Base-by-base conservation (phyloP, 2,329 filamentous ascomycete genomes). In the Penicillium sp. region DNA sequence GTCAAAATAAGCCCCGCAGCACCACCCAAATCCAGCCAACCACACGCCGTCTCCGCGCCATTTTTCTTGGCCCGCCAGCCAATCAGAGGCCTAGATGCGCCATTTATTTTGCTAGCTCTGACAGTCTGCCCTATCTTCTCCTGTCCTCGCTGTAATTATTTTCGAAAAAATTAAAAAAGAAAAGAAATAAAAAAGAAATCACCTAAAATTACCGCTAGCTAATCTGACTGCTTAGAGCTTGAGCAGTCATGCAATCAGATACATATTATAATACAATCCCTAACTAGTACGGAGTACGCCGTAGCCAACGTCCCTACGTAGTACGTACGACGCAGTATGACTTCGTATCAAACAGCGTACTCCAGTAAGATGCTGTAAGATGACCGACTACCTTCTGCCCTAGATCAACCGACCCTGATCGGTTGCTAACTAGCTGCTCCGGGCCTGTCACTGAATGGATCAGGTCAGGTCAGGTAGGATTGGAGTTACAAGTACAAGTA, bases 391-490 rank as follows among this genome's bases (percentile, higher is more conserved):
- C n/a, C n/a, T 47, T 47, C 35, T 52, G 26, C 50, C 50, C 40
- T 52, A 46, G 40, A 52, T 33, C 28, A 33, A 47, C 46, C 24
- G 23, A 38, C 42, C 51, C 35, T 20, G 20, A 43, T 43, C 40
- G 18, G 18, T 43, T 43, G 42, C 42, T 46, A 47, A 28, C 42
- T 53, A 38, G 51, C 51, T 53, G 42, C 38, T 53, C 21, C 20
- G 26, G 30, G 33, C 21, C 51, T 53, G 51, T 53, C 28, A 47
- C 12, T 47, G 51, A 53, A 53, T 47, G 51, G 51, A 47, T 53
- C 35, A 53, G 51, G 28, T 53, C 38, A 42, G 51, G 38, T 53
- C 35, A 53, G 51, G 28, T 53, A 53, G 51, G 51, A 53, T 53
- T 46, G 40, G 20, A 21, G 30, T 35, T 35, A 35, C 30, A 35